phyloP scores from a whole-genome alignment of 257 asterid genomes.

The Nicotiana obtusifolia region DNA sequence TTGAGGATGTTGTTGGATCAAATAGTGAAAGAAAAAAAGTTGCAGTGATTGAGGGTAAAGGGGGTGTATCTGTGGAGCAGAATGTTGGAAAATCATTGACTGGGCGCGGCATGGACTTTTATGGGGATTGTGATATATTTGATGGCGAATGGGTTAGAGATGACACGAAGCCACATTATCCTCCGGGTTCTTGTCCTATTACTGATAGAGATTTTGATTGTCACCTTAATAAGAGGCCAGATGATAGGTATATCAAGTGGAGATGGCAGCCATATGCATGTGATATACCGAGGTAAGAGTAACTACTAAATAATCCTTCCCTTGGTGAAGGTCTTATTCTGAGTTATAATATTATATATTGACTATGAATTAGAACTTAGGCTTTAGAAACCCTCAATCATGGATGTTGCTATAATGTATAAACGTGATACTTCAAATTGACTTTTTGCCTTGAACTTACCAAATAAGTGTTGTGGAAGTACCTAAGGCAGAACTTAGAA shows the following conservation, averaged over 20 bases:
- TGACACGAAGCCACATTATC: conserved; percentile 64
- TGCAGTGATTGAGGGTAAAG: conserved; percentile 8
- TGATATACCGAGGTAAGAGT: conserved; percentile 70
- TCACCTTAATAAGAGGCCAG: conserved; percentile 73
- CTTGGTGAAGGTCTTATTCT: background rate
- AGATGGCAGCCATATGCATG: conserved; percentile 91
- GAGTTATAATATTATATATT: background rate
- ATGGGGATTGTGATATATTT: conserved; percentile 61
- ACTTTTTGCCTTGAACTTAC: background rate
- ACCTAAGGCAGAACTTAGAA: background rate
- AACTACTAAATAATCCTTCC: background rate
- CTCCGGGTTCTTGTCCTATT: conserved; percentile 78
- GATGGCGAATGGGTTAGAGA: conserved; percentile 91
- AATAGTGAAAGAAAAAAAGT: conserved; percentile 5
- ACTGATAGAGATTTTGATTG: conserved; percentile 87
- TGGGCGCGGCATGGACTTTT: conserved; percentile 17
- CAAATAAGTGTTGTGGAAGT: background rate
- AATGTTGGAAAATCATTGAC: background rate
- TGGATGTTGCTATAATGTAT: background rate
- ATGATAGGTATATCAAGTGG: conserved; percentile 64
- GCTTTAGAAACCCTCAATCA: background rate
- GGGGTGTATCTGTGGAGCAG: background rate
- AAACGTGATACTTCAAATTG: background rate
- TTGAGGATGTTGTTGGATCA: conserved; percentile 12
- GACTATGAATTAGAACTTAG: background rate